Evolutionary conservation across 2,329 filamentous ascomycete genomes (phyloP), one percentile per base, ranked within the genome.

Genomic region (Rutstroemia sp.): DNA sequence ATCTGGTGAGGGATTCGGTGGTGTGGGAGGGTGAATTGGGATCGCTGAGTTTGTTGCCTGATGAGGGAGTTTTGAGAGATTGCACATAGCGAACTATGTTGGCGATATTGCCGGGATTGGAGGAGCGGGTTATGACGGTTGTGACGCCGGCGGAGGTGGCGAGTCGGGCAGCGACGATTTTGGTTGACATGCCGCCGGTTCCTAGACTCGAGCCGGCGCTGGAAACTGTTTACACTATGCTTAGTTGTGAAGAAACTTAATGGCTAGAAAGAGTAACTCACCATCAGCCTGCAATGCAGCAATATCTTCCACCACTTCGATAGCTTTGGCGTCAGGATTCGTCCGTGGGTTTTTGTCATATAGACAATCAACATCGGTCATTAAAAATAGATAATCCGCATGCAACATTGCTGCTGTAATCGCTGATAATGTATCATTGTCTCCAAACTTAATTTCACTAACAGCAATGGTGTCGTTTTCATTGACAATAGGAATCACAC

Each of bases 381-480:
- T 97, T 61, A 99, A 80, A 73, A 99, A 99, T 9, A 99, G 79
- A 66, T 96, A 89, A 68, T 99, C 92, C 51, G 94, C 94, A 67
- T 96, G 90, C 19, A 97, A 89, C 91, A 97, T 97, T 63, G 88
- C 94, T 1, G 94, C 90, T 0, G 94, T 96, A 65, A 99, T 96
- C 57, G 94, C 94, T 12, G 91, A 96, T 48, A 99, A 78, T 1
- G 94, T 99, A 72, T 99, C 94, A 67, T 99, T 99, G 77, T 99
- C 94, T 63, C 94, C 94, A 69, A 99, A 99, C 77, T 97, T 97
- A 75, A 99, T 99, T 79, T 99, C 94, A 46, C 92, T 89, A 62
- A 99, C 94, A 23, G 92, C 90, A 54, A 99, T 76, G 2, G 94
- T 99, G 71, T 99, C 94, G 72, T 99, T 99, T 74, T 99, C 94